A percentile compares a stretch with the other conserved stretches of the same genome.
Conservation (phyloP, 2,329 filamentous ascomycete genomes). For the Beauveria australis region DNA sequence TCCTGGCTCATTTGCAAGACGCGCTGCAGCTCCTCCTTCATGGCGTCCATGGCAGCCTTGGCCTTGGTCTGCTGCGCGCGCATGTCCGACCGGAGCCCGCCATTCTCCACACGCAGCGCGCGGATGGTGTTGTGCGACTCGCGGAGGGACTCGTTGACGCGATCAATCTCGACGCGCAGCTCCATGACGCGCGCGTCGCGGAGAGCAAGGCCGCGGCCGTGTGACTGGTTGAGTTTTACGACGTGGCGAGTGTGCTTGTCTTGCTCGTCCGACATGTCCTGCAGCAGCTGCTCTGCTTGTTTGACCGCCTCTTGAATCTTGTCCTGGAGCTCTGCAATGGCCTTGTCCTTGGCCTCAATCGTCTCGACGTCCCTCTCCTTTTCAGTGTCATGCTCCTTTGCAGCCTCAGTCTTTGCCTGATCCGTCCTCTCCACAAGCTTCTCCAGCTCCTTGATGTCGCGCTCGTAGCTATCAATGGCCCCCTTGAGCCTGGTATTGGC, state of each 20-base stretch:
- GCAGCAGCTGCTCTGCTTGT: constrained; percentile 30
- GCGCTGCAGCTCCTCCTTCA: constrained; percentile 44
- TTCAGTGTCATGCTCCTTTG: constrained; percentile 25
- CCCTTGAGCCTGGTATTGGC: constrained; percentile 42
- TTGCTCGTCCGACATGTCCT: constrained; percentile 30
- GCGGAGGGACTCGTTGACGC: constrained; percentile 36
- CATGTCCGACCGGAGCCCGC: constrained; percentile 26
- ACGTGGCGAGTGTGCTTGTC: constrained; percentile 26
- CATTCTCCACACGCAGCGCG: constrained; percentile 38
- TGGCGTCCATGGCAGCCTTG: constrained; percentile 36
- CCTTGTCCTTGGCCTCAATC: constrained; percentile 28
- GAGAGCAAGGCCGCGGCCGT: constrained; percentile 40
- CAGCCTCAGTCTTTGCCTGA: constrained; percentile 21
- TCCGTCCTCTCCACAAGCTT: constrained; percentile 42
- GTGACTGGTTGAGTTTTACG: constrained; percentile 28
- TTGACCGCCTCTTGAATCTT: constrained; percentile 33
- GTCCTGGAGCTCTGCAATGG: constrained; percentile 34
- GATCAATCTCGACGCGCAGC: constrained; percentile 40
- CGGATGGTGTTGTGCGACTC: constrained; percentile 39
- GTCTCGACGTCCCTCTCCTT: constrained; percentile 25
- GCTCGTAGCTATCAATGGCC: constrained; percentile 43
- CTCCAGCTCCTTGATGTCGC: constrained; percentile 48
- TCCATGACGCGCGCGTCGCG: constrained; percentile 43
- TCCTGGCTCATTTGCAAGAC: constrained; percentile 39
- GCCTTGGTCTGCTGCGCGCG: constrained; percentile 33